Base-by-base conservation (phyloP, 179 eudicot species). In the Heliamphora pulchella region DNA sequence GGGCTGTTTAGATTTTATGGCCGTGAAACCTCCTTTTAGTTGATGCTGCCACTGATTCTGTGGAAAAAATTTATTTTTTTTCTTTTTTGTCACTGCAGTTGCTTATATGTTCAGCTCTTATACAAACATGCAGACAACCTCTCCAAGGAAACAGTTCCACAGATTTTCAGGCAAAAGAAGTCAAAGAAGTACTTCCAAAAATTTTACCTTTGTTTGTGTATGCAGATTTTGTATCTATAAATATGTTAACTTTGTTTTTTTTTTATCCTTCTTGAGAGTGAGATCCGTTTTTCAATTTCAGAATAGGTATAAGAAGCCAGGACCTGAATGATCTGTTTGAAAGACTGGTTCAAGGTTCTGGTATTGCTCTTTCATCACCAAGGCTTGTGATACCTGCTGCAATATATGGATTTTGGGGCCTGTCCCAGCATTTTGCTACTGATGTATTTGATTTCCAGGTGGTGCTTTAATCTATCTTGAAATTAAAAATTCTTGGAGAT, bases 391-490 rank as follows among this genome's bases (percentile, higher is more conserved):
- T 95, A 82, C 98, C 98, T 22, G 94, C 92, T 59, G 95, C 91
- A 43, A 90, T 95, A 75, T 95, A 85, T 76, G 98, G 97, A 82
- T 71, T 91, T 79, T 95, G 97, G 97, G 87, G 89, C 77, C 82
- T 95, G 47, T 91, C 90, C 70, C 95, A 90, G 66, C 87, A 88
- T 83, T 86, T 91, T 41, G 82, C 87, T 50, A 83, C 74, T 82
- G 92, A 90, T 85, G 55, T 89, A 68, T 90, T 95, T 51, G 96
- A 94, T 80, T 94, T 93, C 78, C 97, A 93, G 98, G 98, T 95
- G 57, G 58, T 59, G 69, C 69, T 68, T 18, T 4, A 20, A 44
- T 57, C 66, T 57, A 8, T 46, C 46, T 14, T 69, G 4, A 61
- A 71, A 20, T 59, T 77, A 15, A 53, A 58, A 57, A 20, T 57